Conservation (phyloP, 2,329 filamentous ascomycete species). For the Hymenoscyphus repandus region DNA sequence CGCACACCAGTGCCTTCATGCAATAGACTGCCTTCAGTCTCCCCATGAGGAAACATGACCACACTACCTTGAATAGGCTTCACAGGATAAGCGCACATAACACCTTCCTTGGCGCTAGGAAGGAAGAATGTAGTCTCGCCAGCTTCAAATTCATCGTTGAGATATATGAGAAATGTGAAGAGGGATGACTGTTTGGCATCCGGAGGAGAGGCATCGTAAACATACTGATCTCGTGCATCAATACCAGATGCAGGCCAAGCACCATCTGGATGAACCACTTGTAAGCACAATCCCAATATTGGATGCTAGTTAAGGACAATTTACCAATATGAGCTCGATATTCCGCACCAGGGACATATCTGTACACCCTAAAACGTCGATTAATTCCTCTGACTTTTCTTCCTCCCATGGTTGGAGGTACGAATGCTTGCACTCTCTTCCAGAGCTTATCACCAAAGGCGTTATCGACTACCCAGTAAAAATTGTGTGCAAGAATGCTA, state of each 20-base stretch:
- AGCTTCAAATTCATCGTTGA: constrained; percentile 67
- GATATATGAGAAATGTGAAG: constrained; percentile 64
- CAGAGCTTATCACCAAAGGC: constrained; percentile 60
- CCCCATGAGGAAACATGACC: constrained; percentile 65
- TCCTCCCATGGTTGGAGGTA: constrained; percentile 51
- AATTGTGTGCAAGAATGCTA: constrained; percentile 66
- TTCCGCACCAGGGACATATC: constrained; percentile 68
- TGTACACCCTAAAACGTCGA: constrained; percentile 64
- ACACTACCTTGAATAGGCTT: constrained; percentile 64
- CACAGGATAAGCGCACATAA: constrained; percentile 64
- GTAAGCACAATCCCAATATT: not conserved
- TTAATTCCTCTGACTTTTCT: constrained; percentile 59
- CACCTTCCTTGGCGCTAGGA: constrained; percentile 57
- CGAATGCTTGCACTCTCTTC: constrained; percentile 52
- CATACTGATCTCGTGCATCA: constrained; percentile 42
- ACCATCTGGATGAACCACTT: constrained; percentile 41
- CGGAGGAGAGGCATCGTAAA: constrained; percentile 60
- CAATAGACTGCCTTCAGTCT: constrained; percentile 57
- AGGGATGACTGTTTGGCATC: constrained; percentile 58
- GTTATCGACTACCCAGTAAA: constrained; percentile 65
- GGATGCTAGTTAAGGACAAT: not conserved
- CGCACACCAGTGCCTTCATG: constrained; percentile 67
- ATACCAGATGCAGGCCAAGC: constrained; percentile 70
- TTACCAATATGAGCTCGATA: constrained; percentile 61
- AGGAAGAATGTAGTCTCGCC: constrained; percentile 69